Evolutionary conservation across 805 yeast genomes (phyloP), one percentile per base, ranked within the genome.

Genomic region (Ogataea siamensis): DNA sequence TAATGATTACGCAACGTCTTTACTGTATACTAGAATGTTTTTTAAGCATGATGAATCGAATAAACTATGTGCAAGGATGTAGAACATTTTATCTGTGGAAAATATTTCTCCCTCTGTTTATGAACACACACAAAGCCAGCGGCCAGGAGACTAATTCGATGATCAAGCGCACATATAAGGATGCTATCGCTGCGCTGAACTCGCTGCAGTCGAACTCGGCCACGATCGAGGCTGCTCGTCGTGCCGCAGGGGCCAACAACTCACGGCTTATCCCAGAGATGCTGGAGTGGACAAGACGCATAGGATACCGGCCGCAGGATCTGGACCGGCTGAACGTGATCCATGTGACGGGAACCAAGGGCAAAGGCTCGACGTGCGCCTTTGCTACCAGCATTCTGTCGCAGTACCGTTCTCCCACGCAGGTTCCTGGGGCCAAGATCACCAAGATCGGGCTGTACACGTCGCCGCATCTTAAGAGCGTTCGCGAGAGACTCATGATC

Each of bases 301-400:
- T 79, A 8, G 94, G 91, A 0, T 82, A 83, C 51, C 51, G 62
- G 21, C 78, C 85, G 2, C 50, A 64, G 3, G 95, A 85, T 46
- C 78, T 87, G 56, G 77, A 89, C 63, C 71, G 63, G 43, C 60
- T 93, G 51, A 89, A 89, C 51, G 72, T 88, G 2, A 73, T 93
- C 28, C 99, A 93, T 56, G 83, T 94, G 24, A 89, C 99, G 0
- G 99, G 99, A 14, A 93, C 99, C 1, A 93, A 93, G 60, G 99
- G 99, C 10, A 93, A 93, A 64, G 99, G 99, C 1, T 88, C 97
- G 0, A 91, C 98, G 0, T 91, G 97, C 62, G 96, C 99, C 0
- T 93, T 93, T 57, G 77, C 88, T 2, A 85, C 86, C 53, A 78
- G 93, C 2, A 87, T 94, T 26, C 62, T 94, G 44, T 55, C 63